Base-by-base conservation (phyloP, 495 filamentous ascomycete genomes). In the Neurospora hispaniola region DNA sequence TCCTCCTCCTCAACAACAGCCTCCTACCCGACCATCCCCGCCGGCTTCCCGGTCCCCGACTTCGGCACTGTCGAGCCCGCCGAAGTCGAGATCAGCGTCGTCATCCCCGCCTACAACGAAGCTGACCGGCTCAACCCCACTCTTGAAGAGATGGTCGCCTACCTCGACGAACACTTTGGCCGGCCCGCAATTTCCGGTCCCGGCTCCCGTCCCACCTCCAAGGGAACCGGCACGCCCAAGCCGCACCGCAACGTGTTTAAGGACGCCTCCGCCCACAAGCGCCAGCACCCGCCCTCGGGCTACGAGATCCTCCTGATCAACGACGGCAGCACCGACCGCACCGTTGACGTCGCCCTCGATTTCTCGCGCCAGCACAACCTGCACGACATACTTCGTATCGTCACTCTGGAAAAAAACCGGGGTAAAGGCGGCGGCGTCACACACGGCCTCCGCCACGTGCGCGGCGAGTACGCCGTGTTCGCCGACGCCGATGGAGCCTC, bases 301-400 rank as follows among this genome's bases (percentile, higher is more conserved):
- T 99, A 96, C 90, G 96, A 99, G 81, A 95, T 99, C 73, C 82
- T 99, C n/a, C 83, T 99, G 69, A 88, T 99, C 68, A 93, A 94
- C 69, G 96, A 99, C 81, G 96, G 94, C n/a, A 94, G 91, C 71
- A 92, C 84, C 42, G 96, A 99, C 84, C 85, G 82, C 71, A 99
- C 96, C 0, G 90, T 92, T 11, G 86, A 92, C 8, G 89, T 91
- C 4, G 93, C 93, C 8, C 88, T 99, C 54, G 79, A 87, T 1
- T 97, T 97, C 81, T 90, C 93, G 42, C 86, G 85, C 27, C 81
- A 84, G 44, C 84, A 89, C 69, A 76, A 82, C 38, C 80, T 80
- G 73, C 91, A 86, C 76, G 93, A 93, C 46, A 85, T 90, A 35
- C 89, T 99, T 48, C 88, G 96, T 0, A 89, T 98, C 5, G 88